These are phyloP conservation scores for Alternaria longipes DNA, from an alignment of 2,329 filamentous ascomycete genomes.

Conservation along the genomic window DNA sequence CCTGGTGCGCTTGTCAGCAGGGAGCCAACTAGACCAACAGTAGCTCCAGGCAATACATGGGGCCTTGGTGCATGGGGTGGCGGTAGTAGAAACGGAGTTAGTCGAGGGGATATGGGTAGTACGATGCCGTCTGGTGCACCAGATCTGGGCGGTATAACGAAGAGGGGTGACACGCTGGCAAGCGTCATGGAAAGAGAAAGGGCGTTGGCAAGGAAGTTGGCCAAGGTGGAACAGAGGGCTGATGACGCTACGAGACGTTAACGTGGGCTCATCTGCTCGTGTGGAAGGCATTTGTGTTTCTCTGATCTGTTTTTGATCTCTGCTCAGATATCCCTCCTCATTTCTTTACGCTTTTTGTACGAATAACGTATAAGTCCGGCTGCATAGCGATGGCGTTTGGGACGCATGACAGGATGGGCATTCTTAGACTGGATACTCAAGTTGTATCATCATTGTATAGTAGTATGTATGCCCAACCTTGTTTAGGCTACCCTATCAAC, in stretches of 20 bases:
- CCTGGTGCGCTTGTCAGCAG: slow-evolving; percentile 30
- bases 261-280: background rate
- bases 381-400: slow-evolving; percentile 39
- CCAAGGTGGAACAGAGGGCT: slow-evolving; percentile 37
- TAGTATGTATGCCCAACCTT: background rate
- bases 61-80: slow-evolving; percentile 44
- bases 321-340: slow-evolving; percentile 34
- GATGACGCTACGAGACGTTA: slow-evolving; percentile 29
- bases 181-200: slow-evolving; percentile 43
- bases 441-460: slow-evolving; percentile 11
- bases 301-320: slow-evolving; percentile 25
- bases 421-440: slow-evolving; percentile 3
- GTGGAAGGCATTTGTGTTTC: slow-evolving; percentile 4
- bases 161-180: slow-evolving; percentile 33
- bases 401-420: background rate
- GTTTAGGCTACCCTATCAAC: background rate
- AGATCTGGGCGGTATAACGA: slow-evolving; percentile 25
- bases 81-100: slow-evolving; percentile 35
- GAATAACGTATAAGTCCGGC: slow-evolving; percentile 4
- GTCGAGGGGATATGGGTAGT: slow-evolving; percentile 22
- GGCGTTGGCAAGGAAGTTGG: slow-evolving; percentile 37
- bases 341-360: slow-evolving; percentile 10
- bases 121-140: slow-evolving; percentile 26
- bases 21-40: slow-evolving; percentile 12
- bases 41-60: slow-evolving; percentile 26